phyloP scores from a whole-genome alignment of 768 basidiomycete genomes.

The Gymnopilus junonius region DNA sequence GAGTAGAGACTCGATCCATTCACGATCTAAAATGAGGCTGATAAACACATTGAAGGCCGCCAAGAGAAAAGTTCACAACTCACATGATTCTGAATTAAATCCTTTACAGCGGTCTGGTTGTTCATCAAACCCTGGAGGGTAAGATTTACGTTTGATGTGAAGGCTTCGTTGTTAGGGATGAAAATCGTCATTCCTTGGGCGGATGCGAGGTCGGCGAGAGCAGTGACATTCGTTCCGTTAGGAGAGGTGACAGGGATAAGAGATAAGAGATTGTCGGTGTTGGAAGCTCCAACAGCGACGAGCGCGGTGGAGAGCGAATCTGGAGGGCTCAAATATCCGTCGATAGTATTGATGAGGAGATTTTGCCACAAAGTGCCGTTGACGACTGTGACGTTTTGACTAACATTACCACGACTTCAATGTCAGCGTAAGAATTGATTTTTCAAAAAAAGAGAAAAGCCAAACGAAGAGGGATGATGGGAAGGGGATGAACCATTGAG shows the following conservation, averaged over 20 bases:
- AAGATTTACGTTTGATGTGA: constrained; percentile 39
- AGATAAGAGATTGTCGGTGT: constrained; percentile 36
- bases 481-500: constrained; percentile 1
- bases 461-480: background rate
- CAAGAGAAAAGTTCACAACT: constrained; percentile 24
- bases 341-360: constrained; percentile 49
- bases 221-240: constrained; percentile 39
- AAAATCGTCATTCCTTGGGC: constrained; percentile 68
- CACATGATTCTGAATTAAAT: constrained; percentile 65
- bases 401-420: constrained; percentile 7
- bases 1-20: constrained; percentile 75
- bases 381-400: constrained; percentile 35
- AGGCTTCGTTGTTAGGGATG: constrained; percentile 59
- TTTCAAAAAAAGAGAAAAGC: background rate
- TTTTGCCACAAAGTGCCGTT: constrained; percentile 44
- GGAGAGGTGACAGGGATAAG: constrained; percentile 26
- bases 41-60: background rate
- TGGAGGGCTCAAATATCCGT: constrained; percentile 58
- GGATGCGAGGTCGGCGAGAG: constrained; percentile 37
- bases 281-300: constrained; percentile 44
- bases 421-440: constrained; percentile 1
- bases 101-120: constrained; percentile 50
- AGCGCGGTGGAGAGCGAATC: constrained; percentile 48
- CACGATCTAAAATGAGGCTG: constrained; percentile 47
- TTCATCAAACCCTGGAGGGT: constrained; percentile 35